These are phyloP conservation scores for Chrysoporthe cubensis DNA, from an alignment of 2,329 filamentous ascomycete genomes.

Conservation along the genomic window DNA sequence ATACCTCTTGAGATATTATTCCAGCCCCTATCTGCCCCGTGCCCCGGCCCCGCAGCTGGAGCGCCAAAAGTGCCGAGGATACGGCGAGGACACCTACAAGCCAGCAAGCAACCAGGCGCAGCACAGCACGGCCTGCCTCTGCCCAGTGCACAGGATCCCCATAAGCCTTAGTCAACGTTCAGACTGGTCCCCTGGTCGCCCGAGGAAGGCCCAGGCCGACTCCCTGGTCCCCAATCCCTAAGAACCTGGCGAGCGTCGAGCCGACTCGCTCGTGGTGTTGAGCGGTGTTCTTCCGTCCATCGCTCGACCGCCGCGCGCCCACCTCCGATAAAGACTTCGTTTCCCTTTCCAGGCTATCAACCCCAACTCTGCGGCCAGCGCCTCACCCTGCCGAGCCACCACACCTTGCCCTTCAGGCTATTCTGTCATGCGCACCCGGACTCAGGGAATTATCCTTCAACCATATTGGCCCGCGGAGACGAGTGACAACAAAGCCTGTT, in stretches of 20 bases:
- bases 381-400: conserved; percentile 15
- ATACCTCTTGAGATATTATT: conserved; percentile 24
- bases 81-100: conserved; percentile 4
- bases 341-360: conserved; percentile 13
- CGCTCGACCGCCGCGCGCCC: not conserved
- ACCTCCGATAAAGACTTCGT: not conserved
- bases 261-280: not conserved
- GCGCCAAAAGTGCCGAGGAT: not conserved
- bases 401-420: conserved; percentile 19
- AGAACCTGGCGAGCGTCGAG: not conserved
- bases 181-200: not conserved
- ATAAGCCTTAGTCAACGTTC: conserved; percentile 6
- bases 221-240: not conserved
- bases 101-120: conserved; percentile 8
- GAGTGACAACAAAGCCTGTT: not conserved
- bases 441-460: conserved; percentile 13
- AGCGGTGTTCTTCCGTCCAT: not conserved
- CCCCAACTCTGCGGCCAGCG: conserved; percentile 15
- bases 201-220: not conserved
- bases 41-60: conserved; percentile 9
- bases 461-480: conserved; percentile 16
- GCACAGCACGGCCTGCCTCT: not conserved
- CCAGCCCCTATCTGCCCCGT: conserved; percentile 22
- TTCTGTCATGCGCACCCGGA: conserved; percentile 26
- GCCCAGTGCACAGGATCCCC: not conserved